Conservation (phyloP, 2,329 filamentous ascomycete genomes). For the Coniochaeta sp. region DNA sequence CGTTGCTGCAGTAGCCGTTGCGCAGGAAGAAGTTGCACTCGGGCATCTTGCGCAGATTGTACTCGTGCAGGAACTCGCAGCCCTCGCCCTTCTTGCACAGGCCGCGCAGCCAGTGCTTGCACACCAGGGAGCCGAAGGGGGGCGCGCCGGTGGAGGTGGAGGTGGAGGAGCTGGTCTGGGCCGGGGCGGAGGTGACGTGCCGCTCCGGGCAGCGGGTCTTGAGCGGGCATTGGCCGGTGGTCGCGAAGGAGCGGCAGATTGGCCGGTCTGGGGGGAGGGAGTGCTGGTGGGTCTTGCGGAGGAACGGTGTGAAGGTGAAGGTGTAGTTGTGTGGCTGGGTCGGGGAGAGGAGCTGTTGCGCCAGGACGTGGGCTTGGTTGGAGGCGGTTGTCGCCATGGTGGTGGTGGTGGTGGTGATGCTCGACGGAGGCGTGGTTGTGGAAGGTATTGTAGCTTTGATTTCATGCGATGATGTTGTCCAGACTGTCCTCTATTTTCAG, state of each 20-base stretch:
- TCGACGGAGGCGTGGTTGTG: background rate
- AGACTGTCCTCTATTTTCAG: background rate
- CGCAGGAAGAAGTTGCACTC: slow-evolving; percentile 95
- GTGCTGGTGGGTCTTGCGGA: slow-evolving; percentile 76
- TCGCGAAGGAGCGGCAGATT: slow-evolving; percentile 76
- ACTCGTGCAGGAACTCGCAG: slow-evolving; percentile 98
- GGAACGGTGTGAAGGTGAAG: slow-evolving; percentile 82
- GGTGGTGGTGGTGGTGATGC: background rate
- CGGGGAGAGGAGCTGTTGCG: slow-evolving; percentile 45
- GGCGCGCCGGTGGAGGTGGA: slow-evolving; percentile 25
- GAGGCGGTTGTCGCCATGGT: slow-evolving; percentile 18
- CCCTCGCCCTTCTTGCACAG: slow-evolving; percentile 95
- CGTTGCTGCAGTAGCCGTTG: slow-evolving; percentile 92
- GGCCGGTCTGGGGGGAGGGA: slow-evolving; percentile 72
- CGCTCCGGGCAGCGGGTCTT: slow-evolving; percentile 81
- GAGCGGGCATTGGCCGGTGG: slow-evolving; percentile 78
- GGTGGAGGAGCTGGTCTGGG: background rate
- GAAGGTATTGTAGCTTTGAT: background rate
- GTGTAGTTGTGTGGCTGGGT: slow-evolving; percentile 45
- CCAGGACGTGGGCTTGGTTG: slow-evolving; percentile 16
- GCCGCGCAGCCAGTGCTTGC: slow-evolving; percentile 97
- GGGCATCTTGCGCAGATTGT: slow-evolving; percentile 96
- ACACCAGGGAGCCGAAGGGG: slow-evolving; percentile 72
- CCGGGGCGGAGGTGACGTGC: slow-evolving; percentile 46
- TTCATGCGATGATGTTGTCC: background rate